These are phyloP conservation scores for Bipolaris victoriae DNA, from an alignment of 2,329 filamentous ascomycete species.

Conservation along the genomic window DNA sequence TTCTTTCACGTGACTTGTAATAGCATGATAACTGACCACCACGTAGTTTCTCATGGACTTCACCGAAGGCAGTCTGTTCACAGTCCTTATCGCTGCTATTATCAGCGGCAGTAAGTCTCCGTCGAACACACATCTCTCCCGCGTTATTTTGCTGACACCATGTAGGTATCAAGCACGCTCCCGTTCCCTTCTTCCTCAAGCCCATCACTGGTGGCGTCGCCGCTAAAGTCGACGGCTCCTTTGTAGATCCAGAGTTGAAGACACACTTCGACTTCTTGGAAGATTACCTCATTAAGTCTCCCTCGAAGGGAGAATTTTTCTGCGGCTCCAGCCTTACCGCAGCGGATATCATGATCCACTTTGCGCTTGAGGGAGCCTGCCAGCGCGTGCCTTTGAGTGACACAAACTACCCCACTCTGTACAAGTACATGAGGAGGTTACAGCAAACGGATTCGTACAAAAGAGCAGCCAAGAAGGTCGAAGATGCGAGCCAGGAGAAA, in stretches of 20 bases:
- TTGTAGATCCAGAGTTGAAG: constrained; percentile 56
- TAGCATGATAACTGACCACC: constrained; percentile 41
- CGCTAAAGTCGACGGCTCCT: constrained; percentile 53
- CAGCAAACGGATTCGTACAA: constrained; percentile 56
- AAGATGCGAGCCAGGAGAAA: constrained; percentile 50
- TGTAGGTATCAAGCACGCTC: constrained; percentile 53
- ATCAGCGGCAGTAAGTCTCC: constrained; percentile 56
- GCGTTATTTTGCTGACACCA: constrained; percentile 3
- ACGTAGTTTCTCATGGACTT: constrained; percentile 69
- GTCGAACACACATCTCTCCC: not conserved
- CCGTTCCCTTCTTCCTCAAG: constrained; percentile 72
- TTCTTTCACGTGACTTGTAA: not conserved
- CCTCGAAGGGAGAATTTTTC: constrained; percentile 57
- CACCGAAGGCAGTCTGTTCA: constrained; percentile 83
- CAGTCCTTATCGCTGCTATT: constrained; percentile 67
- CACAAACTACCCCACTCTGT: constrained; percentile 55
- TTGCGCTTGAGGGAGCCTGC: constrained; percentile 56
- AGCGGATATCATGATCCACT: constrained; percentile 61
- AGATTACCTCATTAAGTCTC: constrained; percentile 54
- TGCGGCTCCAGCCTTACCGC: constrained; percentile 57
- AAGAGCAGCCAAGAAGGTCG: constrained; percentile 57
- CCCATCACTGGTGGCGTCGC: constrained; percentile 66
- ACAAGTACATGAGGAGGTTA: constrained; percentile 53
- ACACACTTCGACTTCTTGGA: constrained; percentile 60
- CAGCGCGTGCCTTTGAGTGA: constrained; percentile 47